Evolutionary conservation across 306 rosid species (phyloP), one percentile per base, ranked within the genome.

Genomic region (Cucurbita moschata): DNA sequence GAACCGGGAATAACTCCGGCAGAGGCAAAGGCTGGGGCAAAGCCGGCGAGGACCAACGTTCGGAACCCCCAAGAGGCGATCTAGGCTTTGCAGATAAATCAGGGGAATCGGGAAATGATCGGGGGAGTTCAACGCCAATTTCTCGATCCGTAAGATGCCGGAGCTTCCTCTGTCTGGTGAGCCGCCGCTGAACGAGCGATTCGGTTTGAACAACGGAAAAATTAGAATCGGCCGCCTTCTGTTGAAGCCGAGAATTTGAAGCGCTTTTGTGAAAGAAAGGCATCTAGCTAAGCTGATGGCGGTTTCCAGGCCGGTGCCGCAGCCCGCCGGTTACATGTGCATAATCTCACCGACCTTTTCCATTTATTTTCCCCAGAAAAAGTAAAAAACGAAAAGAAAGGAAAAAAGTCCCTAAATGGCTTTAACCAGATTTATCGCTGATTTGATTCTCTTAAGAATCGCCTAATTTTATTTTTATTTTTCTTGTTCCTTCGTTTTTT

Each of bases 131-230:
- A 6, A 81, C 37, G 12, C 80, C 87, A 51, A 80, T 53, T 21
- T 83, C 96, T 11, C 71, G 74, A 18, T 84, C 80, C 30, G 2
- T 81, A 0, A 83, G 81, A 82, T 88, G 55, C 3, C 88, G 83
- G 53, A 89, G 92, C 79, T 69, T 86, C 75, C 82, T 74, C 85
- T 85, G 96, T 54, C 97, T 77, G 6, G 92, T 90, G 56, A 94
- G 88, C 76, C 90, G 79, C 49, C 90, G 83, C 6, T 79, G 87
- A 46, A 77, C 78, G 42, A 55, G 10, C 71, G 71, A 51, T 26
- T 63, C 73, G 10, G 63, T 53, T 4, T 5, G 73, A 8, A 12
- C 56, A 21, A 21, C 23, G 21, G 78, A 64, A 23, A 43, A 64
- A 0, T 52, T 49, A 76, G 62, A 40, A 76, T 35, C 54, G 16